Conservation (phyloP, 225 moss, liverwort and hornwort species). For the Takakia lepidozioides region DNA sequence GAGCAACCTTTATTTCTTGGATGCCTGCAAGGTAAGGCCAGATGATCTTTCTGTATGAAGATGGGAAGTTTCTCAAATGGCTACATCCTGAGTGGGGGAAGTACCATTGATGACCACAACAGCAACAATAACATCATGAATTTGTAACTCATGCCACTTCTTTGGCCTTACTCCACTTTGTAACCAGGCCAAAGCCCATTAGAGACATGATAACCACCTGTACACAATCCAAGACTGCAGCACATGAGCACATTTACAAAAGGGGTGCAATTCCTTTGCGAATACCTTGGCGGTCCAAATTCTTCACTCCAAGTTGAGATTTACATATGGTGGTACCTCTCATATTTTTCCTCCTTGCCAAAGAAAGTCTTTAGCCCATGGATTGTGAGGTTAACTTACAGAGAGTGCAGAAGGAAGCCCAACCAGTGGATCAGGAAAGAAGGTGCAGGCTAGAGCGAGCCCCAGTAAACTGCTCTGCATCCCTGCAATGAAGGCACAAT, state of each 20-base stretch:
- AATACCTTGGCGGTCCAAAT: too few relatives aligned
- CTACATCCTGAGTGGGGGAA: not conserved
- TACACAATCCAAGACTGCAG: not conserved
- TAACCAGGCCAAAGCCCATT: constrained; percentile 74
- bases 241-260: too few relatives aligned
- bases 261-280: too few relatives aligned
- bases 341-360: not conserved
- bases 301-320: too few relatives aligned
- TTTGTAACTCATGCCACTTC: constrained; percentile 8
- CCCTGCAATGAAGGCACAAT: too few relatives aligned
- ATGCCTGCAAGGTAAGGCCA: too few relatives aligned
- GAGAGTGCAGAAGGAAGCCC: constrained; percentile 81
- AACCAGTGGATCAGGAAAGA: constrained; percentile 76
- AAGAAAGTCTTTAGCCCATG: not conserved
- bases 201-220: constrained; percentile 96
- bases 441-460: constrained; percentile 76
- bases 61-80: not conserved
- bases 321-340: too few relatives aligned
- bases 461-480: constrained; percentile 91
- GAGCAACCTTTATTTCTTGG: too few relatives aligned
- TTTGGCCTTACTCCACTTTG: constrained; percentile 44
- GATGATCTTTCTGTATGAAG: not conserved
- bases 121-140: constrained; percentile 19
- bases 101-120: constrained; percentile 5
- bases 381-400: constrained; percentile 26